Conservation (phyloP, 2,329 filamentous ascomycete genomes). For the Thelonectria blattea region DNA sequence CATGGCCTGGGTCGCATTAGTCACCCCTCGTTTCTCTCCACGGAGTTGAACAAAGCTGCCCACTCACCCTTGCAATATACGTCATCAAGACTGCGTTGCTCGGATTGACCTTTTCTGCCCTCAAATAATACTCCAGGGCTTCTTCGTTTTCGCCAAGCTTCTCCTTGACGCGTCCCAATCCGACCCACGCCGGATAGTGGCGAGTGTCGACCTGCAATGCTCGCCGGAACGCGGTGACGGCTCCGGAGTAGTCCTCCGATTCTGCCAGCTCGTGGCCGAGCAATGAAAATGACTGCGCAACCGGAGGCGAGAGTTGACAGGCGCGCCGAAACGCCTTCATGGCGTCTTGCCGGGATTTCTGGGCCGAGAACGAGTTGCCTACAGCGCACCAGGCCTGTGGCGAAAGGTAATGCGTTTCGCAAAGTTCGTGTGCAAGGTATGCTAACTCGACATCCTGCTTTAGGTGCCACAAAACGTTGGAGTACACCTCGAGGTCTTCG, state of each 20-base stretch:
- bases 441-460: constrained; percentile 32
- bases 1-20: constrained; percentile 17
- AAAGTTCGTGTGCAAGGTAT: constrained; percentile 29
- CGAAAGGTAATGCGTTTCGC: constrained; percentile 23
- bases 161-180: constrained; percentile 27
- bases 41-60: not conserved
- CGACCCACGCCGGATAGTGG: constrained; percentile 33
- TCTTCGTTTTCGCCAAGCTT: constrained; percentile 24
- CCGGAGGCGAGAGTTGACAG: constrained; percentile 23
- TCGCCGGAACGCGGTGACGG: constrained; percentile 22
- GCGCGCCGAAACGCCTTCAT: constrained; percentile 28
- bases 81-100: constrained; percentile 29
- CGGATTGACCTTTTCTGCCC: constrained; percentile 29
- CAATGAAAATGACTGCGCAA: constrained; percentile 28
- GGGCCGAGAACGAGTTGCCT: constrained; percentile 28
- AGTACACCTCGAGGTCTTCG: constrained; percentile 32
- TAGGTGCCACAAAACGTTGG: constrained; percentile 32
- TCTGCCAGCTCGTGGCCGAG: constrained; percentile 31
- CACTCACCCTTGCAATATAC: constrained; percentile 27
- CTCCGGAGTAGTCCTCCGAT: constrained; percentile 25
- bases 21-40: constrained; percentile 6
- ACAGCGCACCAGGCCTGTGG: constrained; percentile 31
- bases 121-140: constrained; percentile 26
- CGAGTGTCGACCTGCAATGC: constrained; percentile 28
- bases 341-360: constrained; percentile 22